A percentile compares a stretch with the other conserved stretches of the same genome.
Evolutionary conservation across 148 eudicot species (phyloP).

Genomic region (Chenopodium berlandieri): DNA sequence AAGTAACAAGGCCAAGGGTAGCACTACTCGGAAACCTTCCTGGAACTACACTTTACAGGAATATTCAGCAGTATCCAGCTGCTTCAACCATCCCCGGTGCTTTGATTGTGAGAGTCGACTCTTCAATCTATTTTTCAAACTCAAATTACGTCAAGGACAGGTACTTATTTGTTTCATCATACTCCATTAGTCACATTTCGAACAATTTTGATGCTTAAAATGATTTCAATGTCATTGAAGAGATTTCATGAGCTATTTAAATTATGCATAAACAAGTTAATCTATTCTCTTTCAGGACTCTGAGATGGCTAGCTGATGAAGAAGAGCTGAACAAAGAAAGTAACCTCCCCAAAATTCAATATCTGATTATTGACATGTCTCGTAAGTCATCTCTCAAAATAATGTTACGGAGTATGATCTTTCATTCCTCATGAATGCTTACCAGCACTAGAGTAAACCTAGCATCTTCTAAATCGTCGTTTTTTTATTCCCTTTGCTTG

Average conservation of each 20-base stretch:
- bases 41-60: slow-evolving; percentile 64
- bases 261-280: background rate
- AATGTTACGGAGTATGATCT: background rate
- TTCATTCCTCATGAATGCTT: background rate
- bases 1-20: slow-evolving; percentile 84
- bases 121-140: slow-evolving; percentile 88
- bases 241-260: too few species aligned
- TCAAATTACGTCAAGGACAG: slow-evolving; percentile 84
- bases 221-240: background rate
- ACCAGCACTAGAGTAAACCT: background rate
- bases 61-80: slow-evolving; percentile 71
- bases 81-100: slow-evolving; percentile 65
- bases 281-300: slow-evolving; percentile 36
- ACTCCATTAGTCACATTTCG: too few species aligned
- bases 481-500: background rate
- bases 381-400: slow-evolving; percentile 35
- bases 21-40: slow-evolving; percentile 82
- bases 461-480: background rate
- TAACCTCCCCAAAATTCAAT: slow-evolving; percentile 35
- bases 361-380: slow-evolving; percentile 57
- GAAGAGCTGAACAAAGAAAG: slow-evolving; percentile 37
- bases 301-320: slow-evolving; percentile 65
- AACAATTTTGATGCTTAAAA: too few species aligned
- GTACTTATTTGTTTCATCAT: slow-evolving; percentile 29
- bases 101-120: slow-evolving; percentile 69